Base-by-base conservation (phyloP, 2,329 filamentous ascomycete species). In the Fusarium scirpi region DNA sequence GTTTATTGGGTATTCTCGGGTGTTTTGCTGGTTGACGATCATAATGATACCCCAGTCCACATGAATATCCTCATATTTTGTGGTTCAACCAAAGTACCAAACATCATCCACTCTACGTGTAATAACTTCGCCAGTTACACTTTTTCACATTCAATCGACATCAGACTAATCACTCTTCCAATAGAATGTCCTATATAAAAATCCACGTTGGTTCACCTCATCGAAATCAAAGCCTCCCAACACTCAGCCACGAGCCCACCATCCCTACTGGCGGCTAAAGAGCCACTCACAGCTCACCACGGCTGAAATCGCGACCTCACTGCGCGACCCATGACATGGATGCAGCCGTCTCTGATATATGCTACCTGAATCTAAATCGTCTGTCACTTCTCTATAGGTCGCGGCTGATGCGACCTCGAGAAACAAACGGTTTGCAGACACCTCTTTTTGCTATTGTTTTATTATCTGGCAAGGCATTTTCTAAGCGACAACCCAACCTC, bases 171-270 rank as follows among this genome's bases (percentile, higher is more conserved):
- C 18, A 25, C 13, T 44, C n/a, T 38, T 32, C 16, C 30, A 27
- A 24, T n/a, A 24, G 9, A 38, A 44, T 47, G 51, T 46, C 46
- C 40, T 51, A 40, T 49, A n/a, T 29, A 47, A 32, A n/a, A 43
- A 44, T 40, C 40, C 20, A 43, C 16, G 65, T 70, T 72, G 62
- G 69, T 70, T 70, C 53, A 67, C 52, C 40, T 55, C 51, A 27
- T 40, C 24, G 22, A 22, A 25, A 48, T 70, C 69, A 72, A 72
- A 72, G 62, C 71, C 71, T 64, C 62, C 44, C n/a, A 24, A 45
- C 32, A 65, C 72, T 73, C 58, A 73, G 72, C 72, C 72, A 73
- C 72, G 45, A 71, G 64, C 45, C 68, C 55, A 53, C 40, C 20
- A 27, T 41, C 49, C 34, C 57, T 51, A 53, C 56, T 38, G 52